Evolutionary conservation across 768 basidiomycete species (phyloP).

Genomic region (Cystofilobasidium ferigula): DNA sequence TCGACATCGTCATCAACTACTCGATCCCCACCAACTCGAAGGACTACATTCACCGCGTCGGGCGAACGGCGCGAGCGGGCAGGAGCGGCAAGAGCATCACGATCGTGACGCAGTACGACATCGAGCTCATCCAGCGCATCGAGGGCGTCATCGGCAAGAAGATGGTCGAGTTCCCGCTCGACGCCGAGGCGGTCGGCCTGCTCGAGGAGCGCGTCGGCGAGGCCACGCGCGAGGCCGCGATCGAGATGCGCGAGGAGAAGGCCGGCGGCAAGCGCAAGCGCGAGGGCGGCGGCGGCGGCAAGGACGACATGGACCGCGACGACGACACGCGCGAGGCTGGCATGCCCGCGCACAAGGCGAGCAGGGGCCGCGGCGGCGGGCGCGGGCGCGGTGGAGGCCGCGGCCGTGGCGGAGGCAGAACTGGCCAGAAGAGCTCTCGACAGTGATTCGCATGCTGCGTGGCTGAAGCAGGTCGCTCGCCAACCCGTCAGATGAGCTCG

Average conservation of each 20-base stretch:
- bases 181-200: conserved; percentile 71
- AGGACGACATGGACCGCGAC: conserved; percentile 76
- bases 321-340: conserved; percentile 88
- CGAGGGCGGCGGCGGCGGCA: conserved; percentile 38
- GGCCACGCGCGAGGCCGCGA: conserved; percentile 58
- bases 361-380: conserved; percentile 10
- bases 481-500: too few relatives aligned
- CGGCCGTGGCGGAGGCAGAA: conserved; percentile 8
- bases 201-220: conserved; percentile 81
- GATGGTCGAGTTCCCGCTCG: conserved; percentile 57
- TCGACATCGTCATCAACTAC: conserved; percentile 95
- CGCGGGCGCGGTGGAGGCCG: conserved; percentile 10
- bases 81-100: conserved; percentile 92
- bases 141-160: conserved; percentile 85
- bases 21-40: conserved; percentile 96
- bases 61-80: conserved; percentile 95
- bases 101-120: conserved; percentile 96
- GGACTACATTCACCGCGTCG: conserved; percentile 97
- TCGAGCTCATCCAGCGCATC: conserved; percentile 88
- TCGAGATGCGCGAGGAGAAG: conserved; percentile 67
- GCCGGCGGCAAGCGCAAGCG: conserved; percentile 45
- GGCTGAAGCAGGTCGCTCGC: too few relatives aligned
- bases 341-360: conserved; percentile 47
- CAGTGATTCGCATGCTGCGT: background rate
- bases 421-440: conserved; percentile 12